Conservation (phyloP, 78 protist genomes). For the Reticulomyxa filosa region DNA sequence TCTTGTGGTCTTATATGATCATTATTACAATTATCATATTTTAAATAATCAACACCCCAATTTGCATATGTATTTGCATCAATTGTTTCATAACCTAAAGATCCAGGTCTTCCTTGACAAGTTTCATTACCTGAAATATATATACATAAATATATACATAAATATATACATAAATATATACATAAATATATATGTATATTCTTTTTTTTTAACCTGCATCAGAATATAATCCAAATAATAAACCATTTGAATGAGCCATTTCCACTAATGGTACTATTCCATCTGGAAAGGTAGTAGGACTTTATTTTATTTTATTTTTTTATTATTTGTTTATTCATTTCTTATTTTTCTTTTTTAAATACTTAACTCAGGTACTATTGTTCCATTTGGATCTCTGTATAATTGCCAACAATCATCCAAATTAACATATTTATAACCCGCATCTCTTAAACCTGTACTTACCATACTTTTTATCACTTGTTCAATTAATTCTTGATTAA, state of each 20-base stretch:
- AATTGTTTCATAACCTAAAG: not conserved
- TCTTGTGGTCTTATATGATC: not conserved
- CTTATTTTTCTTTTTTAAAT: too few relatives aligned
- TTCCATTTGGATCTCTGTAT: too few relatives aligned
- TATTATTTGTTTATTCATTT: not conserved
- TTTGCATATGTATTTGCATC: constrained; percentile 3
- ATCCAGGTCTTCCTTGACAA: too few relatives aligned
- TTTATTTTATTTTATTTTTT: not conserved
- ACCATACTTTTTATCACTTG: not conserved
- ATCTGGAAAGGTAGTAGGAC: not conserved
- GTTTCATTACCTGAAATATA: too few relatives aligned
- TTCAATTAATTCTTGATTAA: not conserved
- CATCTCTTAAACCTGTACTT: not conserved
- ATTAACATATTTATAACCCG: not conserved
- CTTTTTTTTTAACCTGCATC: not conserved
- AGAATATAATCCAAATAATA: not conserved
- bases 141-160: too few relatives aligned
- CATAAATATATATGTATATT: not conserved
- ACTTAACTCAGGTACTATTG: too few relatives aligned
- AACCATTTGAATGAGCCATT: not conserved
- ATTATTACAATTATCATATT: not conserved
- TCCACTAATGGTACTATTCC: not conserved
- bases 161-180: too few relatives aligned
- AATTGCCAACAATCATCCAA: not conserved
- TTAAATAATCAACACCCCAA: constrained; percentile 10